Percentiles rank a stretch among this genome's conserved stretches.
Evolutionary conservation across 2,329 filamentous ascomycete species (phyloP).

Genomic region (Verticillium klebahnii): DNA sequence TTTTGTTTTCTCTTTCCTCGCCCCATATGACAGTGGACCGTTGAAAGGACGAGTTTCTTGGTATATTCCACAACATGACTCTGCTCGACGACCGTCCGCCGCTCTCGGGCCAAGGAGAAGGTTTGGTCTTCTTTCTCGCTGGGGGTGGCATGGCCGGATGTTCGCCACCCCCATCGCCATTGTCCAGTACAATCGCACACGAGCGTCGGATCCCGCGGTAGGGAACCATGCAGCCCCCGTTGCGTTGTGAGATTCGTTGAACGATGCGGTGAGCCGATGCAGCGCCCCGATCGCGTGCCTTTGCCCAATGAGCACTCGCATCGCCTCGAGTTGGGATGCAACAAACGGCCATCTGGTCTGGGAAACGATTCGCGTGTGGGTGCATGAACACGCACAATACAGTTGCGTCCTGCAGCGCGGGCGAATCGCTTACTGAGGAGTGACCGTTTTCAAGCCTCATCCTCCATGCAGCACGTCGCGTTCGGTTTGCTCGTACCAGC

Average conservation of each 20-base stretch:
- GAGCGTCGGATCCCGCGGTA: not conserved
- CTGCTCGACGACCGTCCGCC: not conserved
- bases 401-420: not conserved
- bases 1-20: slow-evolving; percentile 1
- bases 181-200: not conserved
- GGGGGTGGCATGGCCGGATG: not conserved
- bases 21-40: not conserved
- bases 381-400: not conserved
- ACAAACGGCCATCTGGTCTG: not conserved
- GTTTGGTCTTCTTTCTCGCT: not conserved
- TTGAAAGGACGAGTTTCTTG: not conserved
- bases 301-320: not conserved
- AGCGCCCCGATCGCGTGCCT: not conserved
- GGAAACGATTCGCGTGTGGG: not conserved
- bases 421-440: not conserved
- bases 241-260: not conserved
- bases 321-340: not conserved
- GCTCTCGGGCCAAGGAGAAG: not conserved
- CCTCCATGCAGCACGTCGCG: not conserved
- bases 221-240: not conserved
- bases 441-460: not conserved
- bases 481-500: not conserved
- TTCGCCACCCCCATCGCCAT: not conserved
- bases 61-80: not conserved
- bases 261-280: not conserved